Conservation (phyloP, 2,329 filamentous ascomycete genomes). For the Aspergillus intermedius region DNA sequence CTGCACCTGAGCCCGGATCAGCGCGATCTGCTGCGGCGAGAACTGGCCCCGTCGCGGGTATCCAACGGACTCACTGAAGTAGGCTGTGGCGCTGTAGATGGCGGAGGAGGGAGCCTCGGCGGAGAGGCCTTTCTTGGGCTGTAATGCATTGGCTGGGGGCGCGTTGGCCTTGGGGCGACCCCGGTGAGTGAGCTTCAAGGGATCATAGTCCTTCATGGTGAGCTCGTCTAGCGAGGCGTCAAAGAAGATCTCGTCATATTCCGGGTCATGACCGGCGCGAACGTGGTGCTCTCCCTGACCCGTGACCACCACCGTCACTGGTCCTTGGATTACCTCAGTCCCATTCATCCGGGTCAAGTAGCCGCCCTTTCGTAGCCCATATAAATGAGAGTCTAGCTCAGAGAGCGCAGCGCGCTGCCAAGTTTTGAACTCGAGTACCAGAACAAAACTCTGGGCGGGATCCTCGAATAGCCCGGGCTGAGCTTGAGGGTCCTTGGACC, state of each 20-base stretch:
- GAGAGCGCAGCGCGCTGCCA: conserved; percentile 11
- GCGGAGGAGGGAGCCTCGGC: neutral
- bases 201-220: conserved; percentile 3
- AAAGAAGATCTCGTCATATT: conserved; percentile 7
- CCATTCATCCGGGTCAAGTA: conserved; percentile 20
- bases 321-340: conserved; percentile 11
- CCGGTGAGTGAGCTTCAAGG: neutral
- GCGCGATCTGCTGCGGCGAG: conserved; percentile 12
- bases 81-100: conserved; percentile 7
- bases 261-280: neutral
- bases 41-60: conserved; percentile 11
- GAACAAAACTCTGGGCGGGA: conserved; percentile 11
- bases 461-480: conserved; percentile 5
- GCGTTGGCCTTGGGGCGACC: neutral
- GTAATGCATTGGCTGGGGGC: neutral
- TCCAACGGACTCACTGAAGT: conserved; percentile 10
- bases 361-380: conserved; percentile 12
- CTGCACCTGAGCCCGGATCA: conserved; percentile 12
- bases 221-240: conserved; percentile 10
- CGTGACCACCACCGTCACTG: conserved; percentile 20
- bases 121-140: neutral
- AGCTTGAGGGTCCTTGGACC: neutral
- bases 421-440: conserved; percentile 20
- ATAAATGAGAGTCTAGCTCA: conserved; percentile 13
- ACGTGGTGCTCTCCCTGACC: conserved; percentile 1